phyloP scores from a whole-genome alignment of 345 rosid genomes.

The Erucastrum elatum region DNA sequence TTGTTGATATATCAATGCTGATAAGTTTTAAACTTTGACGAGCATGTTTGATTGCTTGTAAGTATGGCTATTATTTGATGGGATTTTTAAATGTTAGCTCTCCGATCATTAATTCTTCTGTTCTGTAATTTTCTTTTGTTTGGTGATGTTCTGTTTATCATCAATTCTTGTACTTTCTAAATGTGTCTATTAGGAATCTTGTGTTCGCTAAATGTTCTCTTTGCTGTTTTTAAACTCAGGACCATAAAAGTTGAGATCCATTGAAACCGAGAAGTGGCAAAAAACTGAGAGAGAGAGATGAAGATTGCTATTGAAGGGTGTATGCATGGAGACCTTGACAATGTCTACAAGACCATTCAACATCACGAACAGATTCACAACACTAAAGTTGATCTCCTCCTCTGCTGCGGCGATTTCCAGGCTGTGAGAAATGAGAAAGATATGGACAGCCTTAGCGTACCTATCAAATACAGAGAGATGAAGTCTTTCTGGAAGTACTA shows the following conservation, averaged over 20 bases:
- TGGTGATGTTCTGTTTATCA: not conserved
- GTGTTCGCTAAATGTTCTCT: not conserved
- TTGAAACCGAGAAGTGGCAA: not conserved
- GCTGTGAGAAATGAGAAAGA: constrained; percentile 86
- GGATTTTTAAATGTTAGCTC: not conserved
- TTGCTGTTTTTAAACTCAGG: not conserved
- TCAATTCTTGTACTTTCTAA: not conserved
- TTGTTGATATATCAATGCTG: not conserved
- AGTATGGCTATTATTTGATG: not conserved
- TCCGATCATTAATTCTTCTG: not conserved
- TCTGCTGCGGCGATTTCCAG: constrained; percentile 97
- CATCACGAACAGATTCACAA: constrained; percentile 52
- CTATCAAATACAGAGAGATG: constrained; percentile 68
- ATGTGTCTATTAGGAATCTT: not conserved
- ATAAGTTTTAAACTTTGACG: not conserved
- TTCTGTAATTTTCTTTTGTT: not conserved
- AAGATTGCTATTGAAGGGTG: constrained; percentile 97
- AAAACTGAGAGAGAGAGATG: constrained; percentile 40
- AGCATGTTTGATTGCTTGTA: not conserved
- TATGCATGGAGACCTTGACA: constrained; percentile 95
- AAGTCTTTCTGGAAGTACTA: constrained; percentile 94
- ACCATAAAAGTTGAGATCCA: not conserved
- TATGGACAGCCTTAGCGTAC: constrained; percentile 81
- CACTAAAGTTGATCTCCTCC: constrained; percentile 86
- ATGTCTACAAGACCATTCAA: constrained; percentile 66